Evolutionary conservation across 768 basidiomycete genomes (phyloP).

Genomic region (Holtermannia corniformis): DNA sequence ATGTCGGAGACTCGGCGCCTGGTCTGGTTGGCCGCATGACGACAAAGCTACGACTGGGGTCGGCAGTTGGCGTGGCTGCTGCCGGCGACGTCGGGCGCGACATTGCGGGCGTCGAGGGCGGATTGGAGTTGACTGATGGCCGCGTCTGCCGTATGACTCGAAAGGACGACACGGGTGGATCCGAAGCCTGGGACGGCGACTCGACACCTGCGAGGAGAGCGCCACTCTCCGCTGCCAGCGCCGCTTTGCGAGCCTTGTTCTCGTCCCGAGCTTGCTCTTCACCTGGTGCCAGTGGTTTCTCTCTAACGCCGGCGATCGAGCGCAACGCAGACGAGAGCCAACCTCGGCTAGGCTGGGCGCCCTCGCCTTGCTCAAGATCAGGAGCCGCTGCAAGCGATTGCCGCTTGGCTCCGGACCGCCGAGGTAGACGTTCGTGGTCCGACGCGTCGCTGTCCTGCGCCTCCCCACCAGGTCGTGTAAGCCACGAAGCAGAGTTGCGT

Average conservation of each 20-base stretch:
- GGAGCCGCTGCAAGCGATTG: not conserved
- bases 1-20: no score
- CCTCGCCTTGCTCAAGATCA: not conserved
- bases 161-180: not conserved
- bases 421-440: not conserved
- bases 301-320: conserved; percentile 4
- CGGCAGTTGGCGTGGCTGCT: no score
- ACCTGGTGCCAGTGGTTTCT: conserved; percentile 12
- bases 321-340: not conserved
- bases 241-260: conserved; percentile 33
- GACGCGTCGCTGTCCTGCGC: not conserved
- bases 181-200: no score
- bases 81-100: no score
- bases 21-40: no score
- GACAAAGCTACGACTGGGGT: no score
- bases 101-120: no score
- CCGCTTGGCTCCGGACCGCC: not conserved
- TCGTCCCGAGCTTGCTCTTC: conserved; percentile 24
- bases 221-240: conserved; percentile 25
- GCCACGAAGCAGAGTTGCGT: conserved; percentile 2
- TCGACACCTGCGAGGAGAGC: conserved; percentile 31
- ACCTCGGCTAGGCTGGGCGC: not conserved
- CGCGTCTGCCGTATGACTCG: not conserved
- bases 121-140: no score
- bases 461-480: not conserved